phyloP scores from a whole-genome alignment of 2,329 filamentous ascomycete species.

The Macrophomina pseudophaseolina region DNA sequence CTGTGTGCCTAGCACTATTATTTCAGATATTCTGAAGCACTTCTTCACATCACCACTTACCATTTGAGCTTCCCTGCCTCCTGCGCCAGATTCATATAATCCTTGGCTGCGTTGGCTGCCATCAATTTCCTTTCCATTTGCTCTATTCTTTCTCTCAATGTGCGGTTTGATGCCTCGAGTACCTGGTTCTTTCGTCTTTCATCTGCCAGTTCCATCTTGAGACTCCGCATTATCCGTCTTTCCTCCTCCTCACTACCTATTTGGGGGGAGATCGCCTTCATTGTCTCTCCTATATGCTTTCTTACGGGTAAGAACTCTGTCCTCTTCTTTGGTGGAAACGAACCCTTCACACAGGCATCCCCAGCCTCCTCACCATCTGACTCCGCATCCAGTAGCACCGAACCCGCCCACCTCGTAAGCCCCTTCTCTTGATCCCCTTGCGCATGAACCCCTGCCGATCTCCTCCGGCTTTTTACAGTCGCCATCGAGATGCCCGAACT shows the following conservation, averaged over 20 bases:
- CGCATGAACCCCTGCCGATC: not conserved
- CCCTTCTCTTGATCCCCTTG: not conserved
- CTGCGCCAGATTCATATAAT: not conserved
- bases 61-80: not conserved
- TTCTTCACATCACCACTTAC: not conserved
- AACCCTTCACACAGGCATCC: not conserved
- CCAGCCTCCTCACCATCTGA: not conserved
- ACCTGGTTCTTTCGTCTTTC: not conserved
- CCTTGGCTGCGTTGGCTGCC: not conserved
- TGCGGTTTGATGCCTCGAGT: not conserved
- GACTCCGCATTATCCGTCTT: not conserved
- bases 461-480: not conserved
- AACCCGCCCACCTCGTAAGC: not conserved
- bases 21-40: not conserved
- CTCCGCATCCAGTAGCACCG: not conserved
- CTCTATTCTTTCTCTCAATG: not conserved
- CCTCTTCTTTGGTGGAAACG: not conserved
- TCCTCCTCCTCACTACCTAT: not conserved
- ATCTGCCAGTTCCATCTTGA: not conserved
- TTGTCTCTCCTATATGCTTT: not conserved
- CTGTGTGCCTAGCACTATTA: not conserved
- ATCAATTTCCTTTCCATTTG: not conserved
- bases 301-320: not conserved
- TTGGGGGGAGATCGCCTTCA: not conserved
- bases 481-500: not conserved